Percentiles rank a stretch among this genome's conserved stretches.
Evolutionary conservation across 768 basidiomycete species (phyloP).

Genomic region (Rhizopogon sp.): DNA sequence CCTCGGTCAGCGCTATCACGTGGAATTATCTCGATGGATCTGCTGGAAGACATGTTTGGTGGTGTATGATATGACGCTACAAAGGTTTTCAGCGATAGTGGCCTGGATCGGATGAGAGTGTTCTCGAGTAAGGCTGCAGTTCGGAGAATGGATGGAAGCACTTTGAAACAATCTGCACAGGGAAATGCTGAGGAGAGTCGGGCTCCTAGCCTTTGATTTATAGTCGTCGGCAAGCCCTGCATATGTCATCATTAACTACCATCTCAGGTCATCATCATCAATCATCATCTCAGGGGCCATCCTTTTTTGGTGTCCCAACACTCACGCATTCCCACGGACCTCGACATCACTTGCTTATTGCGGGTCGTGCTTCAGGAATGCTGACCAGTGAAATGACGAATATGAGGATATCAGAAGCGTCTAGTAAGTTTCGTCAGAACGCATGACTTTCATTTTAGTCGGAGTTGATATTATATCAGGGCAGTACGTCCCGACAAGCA

Average conservation of each 20-base stretch:
- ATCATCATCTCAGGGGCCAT: constrained; percentile 2
- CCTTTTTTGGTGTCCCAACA: constrained; percentile 15
- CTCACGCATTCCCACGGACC: constrained; percentile 22
- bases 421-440: neutral
- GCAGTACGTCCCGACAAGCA: too few species aligned
- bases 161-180: too few species aligned
- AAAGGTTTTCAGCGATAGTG: neutral
- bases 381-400: neutral
- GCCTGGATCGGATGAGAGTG: neutral
- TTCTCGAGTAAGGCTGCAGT: neutral
- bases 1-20: constrained; percentile 64
- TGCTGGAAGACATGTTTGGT: constrained; percentile 11
- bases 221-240: constrained; percentile 6
- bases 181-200: neutral
- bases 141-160: neutral
- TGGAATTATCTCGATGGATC: constrained; percentile 34
- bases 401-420: neutral
- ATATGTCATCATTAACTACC: too few species aligned
- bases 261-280: neutral
- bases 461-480: neutral
- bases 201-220: constrained; percentile 9
- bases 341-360: neutral
- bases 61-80: neutral
- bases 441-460: neutral
- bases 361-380: neutral